Evolutionary conservation across 768 basidiomycete genomes (phyloP).

Genomic region (Boletellus ananas): DNA sequence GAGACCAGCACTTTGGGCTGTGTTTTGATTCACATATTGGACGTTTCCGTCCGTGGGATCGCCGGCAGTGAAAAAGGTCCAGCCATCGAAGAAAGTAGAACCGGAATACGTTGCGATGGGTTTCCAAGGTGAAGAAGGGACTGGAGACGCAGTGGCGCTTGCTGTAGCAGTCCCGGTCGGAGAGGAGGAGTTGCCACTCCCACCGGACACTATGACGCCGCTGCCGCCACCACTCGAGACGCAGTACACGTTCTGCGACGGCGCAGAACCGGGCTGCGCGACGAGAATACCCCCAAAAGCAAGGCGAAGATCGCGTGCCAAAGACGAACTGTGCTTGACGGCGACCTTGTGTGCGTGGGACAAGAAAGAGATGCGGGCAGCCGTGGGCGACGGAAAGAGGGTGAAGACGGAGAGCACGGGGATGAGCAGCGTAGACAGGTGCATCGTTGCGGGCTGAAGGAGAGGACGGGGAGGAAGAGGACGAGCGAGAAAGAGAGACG

Average conservation of each 20-base stretch:
- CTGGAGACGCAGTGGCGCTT: slow-evolving; percentile 17
- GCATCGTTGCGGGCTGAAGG: slow-evolving; percentile 21
- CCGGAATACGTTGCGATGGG: slow-evolving; percentile 60
- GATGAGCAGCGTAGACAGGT: slow-evolving; percentile 24
- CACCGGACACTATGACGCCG: slow-evolving; percentile 18
- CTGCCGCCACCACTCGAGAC: slow-evolving; percentile 21
- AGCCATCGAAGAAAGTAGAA: slow-evolving; percentile 74
- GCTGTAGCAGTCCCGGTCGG: slow-evolving; percentile 24
- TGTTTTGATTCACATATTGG: slow-evolving; percentile 58
- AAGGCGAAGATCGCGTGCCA: slow-evolving; percentile 67
- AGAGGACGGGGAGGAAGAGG: not conserved
- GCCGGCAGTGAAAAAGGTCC: slow-evolving; percentile 60
- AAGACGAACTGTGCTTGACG: slow-evolving; percentile 51
- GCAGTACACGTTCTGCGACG: slow-evolving; percentile 35
- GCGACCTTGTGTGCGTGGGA: slow-evolving; percentile 52
- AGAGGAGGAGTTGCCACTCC: slow-evolving; percentile 20
- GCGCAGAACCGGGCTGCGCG: slow-evolving; percentile 34
- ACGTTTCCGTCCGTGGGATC: slow-evolving; percentile 82
- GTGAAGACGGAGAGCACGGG: slow-evolving; percentile 29
- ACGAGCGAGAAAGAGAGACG: slow-evolving; percentile 2
- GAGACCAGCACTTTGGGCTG: slow-evolving; percentile 59
- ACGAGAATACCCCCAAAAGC: slow-evolving; percentile 56
- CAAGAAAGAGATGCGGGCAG: slow-evolving; percentile 31
- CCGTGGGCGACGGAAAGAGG: slow-evolving; percentile 22
- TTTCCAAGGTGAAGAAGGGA: slow-evolving; percentile 52